Evolutionary conservation across 345 rosid species (phyloP), one percentile per base, ranked within the genome.

Genomic region (Citrus reticulata): DNA sequence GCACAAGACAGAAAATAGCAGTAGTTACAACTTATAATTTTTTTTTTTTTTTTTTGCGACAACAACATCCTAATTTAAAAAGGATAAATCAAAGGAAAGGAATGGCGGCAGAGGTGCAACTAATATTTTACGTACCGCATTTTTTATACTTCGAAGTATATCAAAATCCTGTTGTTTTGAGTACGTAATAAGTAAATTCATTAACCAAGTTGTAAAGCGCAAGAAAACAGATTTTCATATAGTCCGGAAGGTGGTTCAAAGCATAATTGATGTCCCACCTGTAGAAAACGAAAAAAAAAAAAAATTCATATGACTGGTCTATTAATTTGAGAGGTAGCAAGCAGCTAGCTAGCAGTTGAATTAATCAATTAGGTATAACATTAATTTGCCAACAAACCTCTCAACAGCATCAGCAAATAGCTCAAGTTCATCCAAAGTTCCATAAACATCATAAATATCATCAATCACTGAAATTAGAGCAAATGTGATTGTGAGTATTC

Each of bases 171-270:
- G 70, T 46, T 76, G 81, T 34, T 34, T 49, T 64, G 17, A 83
- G 77, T 59, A 59, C 40, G 2, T 77, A 78, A 9, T 58, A 74
- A 78, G 82, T 73, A 73, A 80, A 78, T 37, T 85, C 85, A 17
- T 83, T 83, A 10, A 80, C 73, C 29, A 66, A 68, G 51, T 81
- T 80, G n/a, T 68, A 79, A 1, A 83, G 73, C 9, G 81, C 85
- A 2, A 82, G 54, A 68, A 82, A 84, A 55, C 86, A 78, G 24
- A 79, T 14, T 68, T 83, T 82, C 88, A 84, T 80, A 51, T 76
- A 82, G 20, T 78, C 65, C 0, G 90, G 88, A 39, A 85, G 76
- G 39, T 75, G 22, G 9, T 79, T 30, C 25, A 78, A 35, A 17
- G 69, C 77, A 10, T 39, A 39, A 39, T 59, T 29, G 2, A 76